Base-by-base conservation (phyloP, 2,329 filamentous ascomycete species). In the Biscogniauxia sp. region DNA sequence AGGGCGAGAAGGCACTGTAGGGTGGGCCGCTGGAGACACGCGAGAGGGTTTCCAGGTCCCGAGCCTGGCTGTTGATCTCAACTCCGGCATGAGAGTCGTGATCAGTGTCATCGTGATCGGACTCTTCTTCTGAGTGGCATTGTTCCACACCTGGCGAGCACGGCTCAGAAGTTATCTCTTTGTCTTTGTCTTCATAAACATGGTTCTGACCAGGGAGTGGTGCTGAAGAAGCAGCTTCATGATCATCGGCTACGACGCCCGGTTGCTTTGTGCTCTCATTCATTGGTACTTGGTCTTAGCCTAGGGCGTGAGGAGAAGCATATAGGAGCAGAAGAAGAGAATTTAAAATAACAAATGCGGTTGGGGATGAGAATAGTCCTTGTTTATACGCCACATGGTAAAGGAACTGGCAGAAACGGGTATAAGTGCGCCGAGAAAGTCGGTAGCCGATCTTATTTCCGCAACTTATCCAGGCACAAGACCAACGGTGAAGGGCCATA, bases 1-100 rank as follows among this genome's bases (percentile, higher is more conserved):
- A 50, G 15, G 62, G 68, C 4, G 77, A 74, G 67, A 80, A 80
- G 53, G 74, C 71, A 59, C 68, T 77, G 68, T 80, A 80, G 2
- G 70, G 70, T 5, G 77, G 78, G 0, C 77, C 77, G 56, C 72
- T 78, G 7, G 72, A 69, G 25, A 75, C 72, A 2, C 72, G 75
- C 3, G 66, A 72, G 5, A 79, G 69, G 1, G 66, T 66, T 61
- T 76, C 76, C 45, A 73, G 68, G 59, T 77, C 73, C 20, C 15
- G 61, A 32, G 58, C 41, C 20, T 64, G 61, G 25, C 61, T 53
- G 25, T 26, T 64, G 50, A 49, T 51, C 55, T 65, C 65, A n/a
- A 20, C 57, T 1, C 28, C 59, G 26, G 61, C 56, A 49, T 67
- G 62, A 41, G 54, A 59, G 13, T 61, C 57, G 4, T 57, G 62